Base-by-base conservation (phyloP, 345 rosid species). In the Psidium guajava region DNA sequence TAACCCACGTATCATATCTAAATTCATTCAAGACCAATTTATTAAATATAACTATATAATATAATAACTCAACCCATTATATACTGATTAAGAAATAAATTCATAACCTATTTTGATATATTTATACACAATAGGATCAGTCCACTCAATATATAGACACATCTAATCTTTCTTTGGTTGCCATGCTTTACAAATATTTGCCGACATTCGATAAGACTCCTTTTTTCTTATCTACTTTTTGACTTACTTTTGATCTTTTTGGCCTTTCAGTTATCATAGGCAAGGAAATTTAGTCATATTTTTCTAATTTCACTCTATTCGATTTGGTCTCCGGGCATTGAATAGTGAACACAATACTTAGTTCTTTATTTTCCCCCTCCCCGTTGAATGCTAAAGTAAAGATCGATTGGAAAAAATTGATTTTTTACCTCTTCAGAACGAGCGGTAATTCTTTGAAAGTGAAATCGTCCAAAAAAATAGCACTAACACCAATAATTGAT, bases 271-370 rank as follows among this genome's bases (percentile, higher is more conserved):
- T 6, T 18, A 61, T 36, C 16, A 0, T 15, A 28, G 5, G 28
- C 1, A 6, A 61, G 42, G 4, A 8, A 61, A 61, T 3, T 28
- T 13, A 0, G 8, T 61, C 15, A 11, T 2, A 16, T 32, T 13
- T 6, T 59, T 27, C 1, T 12, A 1, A 59, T 59, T 59, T 36
- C 73, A 13, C 5, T 0, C 13, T 6, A 59, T n/a, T 16, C 9
- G 3, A 59, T 59, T 18, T 6, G 4, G 9, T 59, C 15, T 27
- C 11, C 2, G 0, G 4, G 2, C 4, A 6, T 1, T 4, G 1
- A 59, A 59, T 59, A 27, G n/a, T 9, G 3, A 0, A 27, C n/a
- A 25, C 4, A 11, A 25, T 25, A 25, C 5, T 1, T 15, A 0
- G 1, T 57, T 49, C 50, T 10, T 47, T 2, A 9, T 44, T 6